Conservation (phyloP, 2,329 filamentous ascomycete genomes). For the Triangularia setosa region DNA sequence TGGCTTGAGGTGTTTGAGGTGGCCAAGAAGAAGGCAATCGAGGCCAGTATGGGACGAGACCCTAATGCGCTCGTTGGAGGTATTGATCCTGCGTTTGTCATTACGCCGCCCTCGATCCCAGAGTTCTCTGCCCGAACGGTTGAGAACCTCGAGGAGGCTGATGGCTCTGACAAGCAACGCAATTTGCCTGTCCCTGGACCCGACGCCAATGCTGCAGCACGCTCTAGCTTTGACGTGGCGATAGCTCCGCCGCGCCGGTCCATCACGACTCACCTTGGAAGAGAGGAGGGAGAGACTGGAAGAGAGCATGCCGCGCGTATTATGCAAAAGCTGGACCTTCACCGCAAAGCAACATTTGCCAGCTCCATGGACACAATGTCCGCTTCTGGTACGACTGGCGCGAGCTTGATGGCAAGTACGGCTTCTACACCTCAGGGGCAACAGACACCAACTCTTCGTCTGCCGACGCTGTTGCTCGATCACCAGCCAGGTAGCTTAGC, state of each 20-base stretch:
- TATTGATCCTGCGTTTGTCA: slow-evolving; percentile 78
- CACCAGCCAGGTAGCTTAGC: slow-evolving; percentile 62
- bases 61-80: slow-evolving; percentile 45
- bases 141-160: slow-evolving; percentile 35
- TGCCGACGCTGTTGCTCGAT: slow-evolving; percentile 39
- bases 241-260: slow-evolving; percentile 47
- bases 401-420: slow-evolving; percentile 46
- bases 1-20: slow-evolving; percentile 94
- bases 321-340: slow-evolving; percentile 87
- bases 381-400: slow-evolving; percentile 38
- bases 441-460: slow-evolving; percentile 14
- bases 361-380: slow-evolving; percentile 33
- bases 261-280: slow-evolving; percentile 49
- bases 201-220: slow-evolving; percentile 51
- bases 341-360: slow-evolving; percentile 69
- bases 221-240: slow-evolving; percentile 70
- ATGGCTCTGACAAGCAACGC: slow-evolving; percentile 53
- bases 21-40: slow-evolving; percentile 87
- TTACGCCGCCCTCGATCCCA: slow-evolving; percentile 80
- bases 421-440: slow-evolving; percentile 28
- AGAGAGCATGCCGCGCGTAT: slow-evolving; percentile 82
- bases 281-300: slow-evolving; percentile 68
- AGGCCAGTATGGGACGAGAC: slow-evolving; percentile 59
- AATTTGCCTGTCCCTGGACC: slow-evolving; percentile 63
- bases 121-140: slow-evolving; percentile 82